A percentile compares a stretch with the other conserved stretches of the same genome.
phyloP scores from a whole-genome alignment of 2,329 filamentous ascomycete genomes.

The Phialophora expanda region DNA sequence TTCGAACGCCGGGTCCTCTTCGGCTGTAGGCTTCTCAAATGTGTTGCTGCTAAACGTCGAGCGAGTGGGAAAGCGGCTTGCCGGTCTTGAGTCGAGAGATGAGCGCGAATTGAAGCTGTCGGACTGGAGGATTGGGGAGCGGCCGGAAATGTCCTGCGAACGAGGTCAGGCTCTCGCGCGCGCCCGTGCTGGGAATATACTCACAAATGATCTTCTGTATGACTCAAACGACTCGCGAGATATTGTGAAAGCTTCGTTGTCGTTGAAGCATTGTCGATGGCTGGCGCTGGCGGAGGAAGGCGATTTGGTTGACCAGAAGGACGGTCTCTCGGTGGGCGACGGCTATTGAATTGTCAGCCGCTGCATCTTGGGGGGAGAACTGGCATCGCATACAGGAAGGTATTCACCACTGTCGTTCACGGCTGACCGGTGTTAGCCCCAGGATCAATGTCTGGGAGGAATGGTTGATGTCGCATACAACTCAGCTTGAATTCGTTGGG shows the following conservation, averaged over 20 bases:
- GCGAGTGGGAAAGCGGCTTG: constrained; percentile 63
- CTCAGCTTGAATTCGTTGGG: constrained; percentile 80
- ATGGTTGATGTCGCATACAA: constrained; percentile 60
- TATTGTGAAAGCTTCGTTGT: constrained; percentile 93
- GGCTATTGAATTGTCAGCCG: constrained; percentile 59
- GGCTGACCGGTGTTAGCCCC: constrained; percentile 62
- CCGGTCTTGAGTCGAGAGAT: constrained; percentile 77
- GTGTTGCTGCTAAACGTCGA: constrained; percentile 64
- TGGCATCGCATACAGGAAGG: constrained; percentile 71
- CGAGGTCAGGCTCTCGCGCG: constrained; percentile 21
- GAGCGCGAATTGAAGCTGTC: constrained; percentile 70
- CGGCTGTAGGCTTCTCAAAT: constrained; percentile 66
- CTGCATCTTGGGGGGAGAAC: not conserved
- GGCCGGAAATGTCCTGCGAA: constrained; percentile 82
- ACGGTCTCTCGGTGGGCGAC: constrained; percentile 85
- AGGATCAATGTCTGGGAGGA: constrained; percentile 17
- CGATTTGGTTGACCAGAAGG: constrained; percentile 69
- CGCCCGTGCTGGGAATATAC: constrained; percentile 45
- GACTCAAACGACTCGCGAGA: constrained; percentile 97
- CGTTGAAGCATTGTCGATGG: constrained; percentile 70
- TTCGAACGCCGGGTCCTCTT: constrained; percentile 66
- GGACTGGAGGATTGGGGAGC: constrained; percentile 71
- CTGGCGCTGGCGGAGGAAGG: constrained; percentile 57
- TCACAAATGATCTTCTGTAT: constrained; percentile 91
- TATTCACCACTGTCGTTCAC: constrained; percentile 96